A percentile compares a stretch with the other conserved stretches of the same genome.
These are phyloP conservation scores for Lipomyces chichibuensis DNA, from an alignment of 805 yeast species.

Conservation along the genomic window DNA sequence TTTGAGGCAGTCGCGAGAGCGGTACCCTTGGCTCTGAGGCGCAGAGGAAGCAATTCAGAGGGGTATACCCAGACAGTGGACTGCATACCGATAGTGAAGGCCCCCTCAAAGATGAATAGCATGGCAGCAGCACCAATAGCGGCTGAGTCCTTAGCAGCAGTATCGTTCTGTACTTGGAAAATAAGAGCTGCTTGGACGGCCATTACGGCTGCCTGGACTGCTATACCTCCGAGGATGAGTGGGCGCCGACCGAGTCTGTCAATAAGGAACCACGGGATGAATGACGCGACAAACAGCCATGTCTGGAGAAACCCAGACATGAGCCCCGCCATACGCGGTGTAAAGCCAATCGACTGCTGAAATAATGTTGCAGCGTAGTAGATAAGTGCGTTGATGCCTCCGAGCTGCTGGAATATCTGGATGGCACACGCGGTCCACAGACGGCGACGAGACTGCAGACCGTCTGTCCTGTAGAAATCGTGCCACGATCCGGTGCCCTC, in stretches of 20 bases:
- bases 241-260: neutral
- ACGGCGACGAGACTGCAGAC: slow-evolving; percentile 51
- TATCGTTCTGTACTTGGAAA: too few species aligned
- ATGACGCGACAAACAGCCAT: neutral
- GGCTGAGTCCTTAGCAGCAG: too few species aligned
- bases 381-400: slow-evolving; percentile 39
- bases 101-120: slow-evolving; percentile 46
- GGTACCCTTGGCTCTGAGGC: slow-evolving; percentile 41
- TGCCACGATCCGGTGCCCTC: neutral
- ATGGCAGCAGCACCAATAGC: too few species aligned
- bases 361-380: slow-evolving; percentile 54
- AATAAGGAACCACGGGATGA: neutral
- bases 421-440: slow-evolving; percentile 49
- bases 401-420: slow-evolving; percentile 5
- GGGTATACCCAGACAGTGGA: slow-evolving; percentile 49
- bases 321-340: neutral
- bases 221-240: neutral
- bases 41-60: slow-evolving; percentile 57
- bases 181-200: too few species aligned
- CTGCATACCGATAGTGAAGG: slow-evolving; percentile 33
- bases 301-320: too few species aligned
- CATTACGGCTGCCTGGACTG: slow-evolving; percentile 22
- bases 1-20: neutral
- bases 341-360: slow-evolving; percentile 35
- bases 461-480: neutral